Evolutionary conservation across 805 yeast genomes (phyloP), one percentile per base, ranked within the genome.

Genomic region (Zygosaccharomyces siamensis): DNA sequence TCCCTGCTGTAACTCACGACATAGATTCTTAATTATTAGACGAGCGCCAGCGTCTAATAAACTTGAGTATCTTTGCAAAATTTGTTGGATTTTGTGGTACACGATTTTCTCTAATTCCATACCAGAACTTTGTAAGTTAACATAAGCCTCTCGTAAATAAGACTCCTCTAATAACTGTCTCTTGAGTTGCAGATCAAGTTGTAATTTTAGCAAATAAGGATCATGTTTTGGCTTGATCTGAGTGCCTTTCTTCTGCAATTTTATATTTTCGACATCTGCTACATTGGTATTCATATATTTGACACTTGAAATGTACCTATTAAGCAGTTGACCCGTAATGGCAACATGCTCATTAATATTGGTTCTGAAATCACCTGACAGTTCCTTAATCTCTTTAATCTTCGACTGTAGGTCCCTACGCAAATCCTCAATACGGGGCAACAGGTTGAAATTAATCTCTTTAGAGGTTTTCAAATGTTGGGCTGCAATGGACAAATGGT

Each of bases 341-440:
- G 83, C 80, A 31, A 84, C 76, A 55, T 84, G 88, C 50, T 71
- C 74, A 48, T 75, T 77, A 48, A 84, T 71, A 55, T 78, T 78
- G 41, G 78, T 77, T 54, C 80, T 81, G 67, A 81, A 84, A 63
- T 83, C 88, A 2, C 69, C 65, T 55, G 79, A 83, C 42, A 83
- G 64, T 47, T 84, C 81, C 63, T 81, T 84, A 57, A 88, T 88
- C 64, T 88, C 96, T 64, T 84, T 84, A 51, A 89, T 86, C 60
- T 89, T 87, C 51, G 83, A 76, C 45, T 80, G 70, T 54, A 89
- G 71, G 67, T 89, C 97, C 53, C 84, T 78, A 39, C 80, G 73
- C 48, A 83, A 69, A 45, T 74, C 79, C 54, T 79, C 84, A 39
- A 84, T 67, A 40, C 81, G 72, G 14, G 85, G 85, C 14, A 82